phyloP scores from a whole-genome alignment of 371 early-diverging fungal genomes.

The Apophysomyces variabilis region DNA sequence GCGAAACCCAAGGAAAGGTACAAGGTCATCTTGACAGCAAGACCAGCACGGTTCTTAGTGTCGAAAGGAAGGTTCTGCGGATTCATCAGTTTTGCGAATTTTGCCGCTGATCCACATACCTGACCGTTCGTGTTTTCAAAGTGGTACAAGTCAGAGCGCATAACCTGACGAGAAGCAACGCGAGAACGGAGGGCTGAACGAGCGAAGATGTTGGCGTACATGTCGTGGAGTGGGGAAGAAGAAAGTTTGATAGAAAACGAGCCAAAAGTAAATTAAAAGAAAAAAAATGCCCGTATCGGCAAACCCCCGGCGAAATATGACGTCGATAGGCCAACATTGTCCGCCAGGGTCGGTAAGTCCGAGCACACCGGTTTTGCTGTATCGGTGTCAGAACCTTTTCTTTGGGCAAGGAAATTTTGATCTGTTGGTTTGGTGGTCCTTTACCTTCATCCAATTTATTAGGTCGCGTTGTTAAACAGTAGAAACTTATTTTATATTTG shows the following conservation, averaged over 20 bases:
- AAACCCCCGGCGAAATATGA: background rate
- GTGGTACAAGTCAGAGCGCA: slow-evolving; percentile 57
- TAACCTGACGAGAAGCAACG: slow-evolving; percentile 42
- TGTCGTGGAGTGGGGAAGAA: slow-evolving; percentile 14
- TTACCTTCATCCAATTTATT: too few relatives aligned
- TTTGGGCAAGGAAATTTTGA: too few relatives aligned
- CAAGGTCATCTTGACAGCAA: slow-evolving; percentile 57
- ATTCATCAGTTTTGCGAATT: background rate
- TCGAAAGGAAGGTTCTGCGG: slow-evolving; percentile 65
- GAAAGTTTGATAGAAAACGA: background rate
- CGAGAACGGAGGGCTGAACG: slow-evolving; percentile 51
- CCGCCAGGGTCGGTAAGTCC: too few relatives aligned
- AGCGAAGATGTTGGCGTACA: slow-evolving; percentile 51
- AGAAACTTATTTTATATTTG: too few relatives aligned
- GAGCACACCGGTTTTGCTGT: too few relatives aligned
- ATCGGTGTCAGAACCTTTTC: too few relatives aligned
- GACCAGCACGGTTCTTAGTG: slow-evolving; percentile 63
- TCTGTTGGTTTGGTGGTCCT: too few relatives aligned
- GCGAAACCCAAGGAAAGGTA: slow-evolving; percentile 60
- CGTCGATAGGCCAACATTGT: background rate
- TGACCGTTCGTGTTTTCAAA: slow-evolving; percentile 52
- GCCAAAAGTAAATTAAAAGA: background rate
- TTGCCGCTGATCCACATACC: slow-evolving; percentile 23
- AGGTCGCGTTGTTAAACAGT: too few relatives aligned
- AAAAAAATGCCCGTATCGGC: background rate